phyloP scores from a whole-genome alignment of 2,329 filamentous ascomycete genomes.

The Fusarium burgessii region DNA sequence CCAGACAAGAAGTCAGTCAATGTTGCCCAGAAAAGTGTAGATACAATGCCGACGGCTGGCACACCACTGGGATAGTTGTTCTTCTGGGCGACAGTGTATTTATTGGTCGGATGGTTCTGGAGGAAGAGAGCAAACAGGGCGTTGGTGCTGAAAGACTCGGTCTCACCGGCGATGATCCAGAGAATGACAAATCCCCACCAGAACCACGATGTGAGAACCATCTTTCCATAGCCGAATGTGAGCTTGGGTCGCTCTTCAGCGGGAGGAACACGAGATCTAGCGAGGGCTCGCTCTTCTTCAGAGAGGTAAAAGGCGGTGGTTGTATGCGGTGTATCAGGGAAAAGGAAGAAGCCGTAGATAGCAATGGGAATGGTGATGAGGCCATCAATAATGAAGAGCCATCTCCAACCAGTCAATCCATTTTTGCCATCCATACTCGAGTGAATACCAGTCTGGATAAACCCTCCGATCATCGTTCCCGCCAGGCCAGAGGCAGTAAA shows the following conservation, averaged over 20 bases:
- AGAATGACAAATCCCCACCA: conserved; percentile 75
- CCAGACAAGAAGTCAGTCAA: conserved; percentile 74
- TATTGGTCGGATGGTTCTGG: conserved; percentile 59
- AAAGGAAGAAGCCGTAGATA: conserved; percentile 51
- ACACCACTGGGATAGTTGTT: conserved; percentile 70
- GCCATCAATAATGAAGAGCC: conserved; percentile 79
- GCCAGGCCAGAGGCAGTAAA: conserved; percentile 71
- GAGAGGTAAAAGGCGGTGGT: conserved; percentile 58
- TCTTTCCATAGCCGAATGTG: conserved; percentile 63
- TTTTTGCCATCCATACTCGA: conserved; percentile 54
- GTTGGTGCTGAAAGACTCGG: conserved; percentile 77
- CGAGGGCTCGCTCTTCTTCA: conserved; percentile 59
- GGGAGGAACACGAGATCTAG: conserved; percentile 56
- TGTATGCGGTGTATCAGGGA: conserved; percentile 60
- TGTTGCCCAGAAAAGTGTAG: conserved; percentile 76
- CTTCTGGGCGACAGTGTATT: conserved; percentile 61
- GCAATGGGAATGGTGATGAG: conserved; percentile 56
- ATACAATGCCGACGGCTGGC: conserved; percentile 66
- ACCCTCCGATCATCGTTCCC: conserved; percentile 64
- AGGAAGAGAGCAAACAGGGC: conserved; percentile 65
- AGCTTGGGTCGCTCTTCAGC: conserved; percentile 58
- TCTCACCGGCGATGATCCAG: conserved; percentile 78
- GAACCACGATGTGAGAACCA: conserved; percentile 69
- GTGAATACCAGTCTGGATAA: conserved; percentile 73
- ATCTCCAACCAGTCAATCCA: conserved; percentile 74